These are phyloP conservation scores for Funneliformis geosporum DNA, from an alignment of 192 early-diverging fungal genomes.

Conservation along the genomic window DNA sequence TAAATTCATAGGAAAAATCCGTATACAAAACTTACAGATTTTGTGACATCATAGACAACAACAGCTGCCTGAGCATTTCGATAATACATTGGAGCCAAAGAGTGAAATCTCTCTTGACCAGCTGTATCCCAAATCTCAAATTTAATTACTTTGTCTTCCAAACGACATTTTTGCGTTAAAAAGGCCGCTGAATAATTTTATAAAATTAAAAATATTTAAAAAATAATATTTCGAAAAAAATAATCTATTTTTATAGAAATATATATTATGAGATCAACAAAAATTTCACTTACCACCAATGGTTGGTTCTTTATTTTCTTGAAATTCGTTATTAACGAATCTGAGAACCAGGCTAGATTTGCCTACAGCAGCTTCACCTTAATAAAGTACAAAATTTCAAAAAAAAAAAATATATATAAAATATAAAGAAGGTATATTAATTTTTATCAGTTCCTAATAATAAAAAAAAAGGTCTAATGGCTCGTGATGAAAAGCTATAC, in stretches of 20 bases:
- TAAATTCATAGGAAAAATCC: neutral
- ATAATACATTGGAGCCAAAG: conserved; percentile 97
- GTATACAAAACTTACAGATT: conserved; percentile 48
- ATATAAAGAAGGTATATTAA: neutral
- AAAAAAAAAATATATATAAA: too few relatives aligned
- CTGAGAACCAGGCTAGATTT: conserved; percentile 95
- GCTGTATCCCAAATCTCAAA: conserved; percentile 94
- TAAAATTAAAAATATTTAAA: too few relatives aligned
- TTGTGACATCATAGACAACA: conserved; percentile 96
- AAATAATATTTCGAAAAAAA: neutral
- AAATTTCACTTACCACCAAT: conserved; percentile 72
- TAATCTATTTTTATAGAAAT: conserved; percentile 10
- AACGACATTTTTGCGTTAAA: conserved; percentile 89
- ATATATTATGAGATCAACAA: neutral
- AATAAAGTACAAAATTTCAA: conserved; percentile 5
- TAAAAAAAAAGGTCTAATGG: neutral
- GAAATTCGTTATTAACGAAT: conserved; percentile 93
- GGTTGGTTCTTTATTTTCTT: conserved; percentile 97
- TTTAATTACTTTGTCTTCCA: conserved; percentile 83
- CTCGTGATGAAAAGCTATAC: neutral
- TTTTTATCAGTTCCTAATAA: neutral
- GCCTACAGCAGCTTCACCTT: conserved; percentile 94
- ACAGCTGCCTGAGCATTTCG: conserved; percentile 96
- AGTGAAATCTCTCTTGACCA: conserved; percentile 98
- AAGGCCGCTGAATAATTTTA: conserved; percentile 62